Evolutionary conservation across 257 asterid genomes (phyloP), one percentile per base, ranked within the genome.

Genomic region (Mentha longifolia): DNA sequence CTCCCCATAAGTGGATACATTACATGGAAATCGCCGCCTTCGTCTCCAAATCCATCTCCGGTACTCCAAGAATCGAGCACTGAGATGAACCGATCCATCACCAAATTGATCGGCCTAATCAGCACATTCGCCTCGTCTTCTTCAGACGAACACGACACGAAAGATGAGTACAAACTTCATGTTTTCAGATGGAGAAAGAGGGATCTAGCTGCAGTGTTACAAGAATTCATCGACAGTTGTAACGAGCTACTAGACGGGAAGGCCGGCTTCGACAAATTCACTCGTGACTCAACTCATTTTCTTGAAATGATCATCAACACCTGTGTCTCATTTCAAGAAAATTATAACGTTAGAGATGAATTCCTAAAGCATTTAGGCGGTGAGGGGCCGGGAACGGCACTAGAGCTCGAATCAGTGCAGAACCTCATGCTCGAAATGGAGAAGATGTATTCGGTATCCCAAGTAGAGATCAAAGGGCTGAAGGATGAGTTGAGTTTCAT

Each of bases 1-100:
- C 84, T 19, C 59, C 91, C 92, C 6, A 67, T 90, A 37, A 77
- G 80, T 39, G 92, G 95, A 46, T 84, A 84, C 41, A 65, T 88
- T 19, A 74, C 88, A 5, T 89, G 98, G 98, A 87, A 81, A 80
- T 87, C 96, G 49, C 86, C 91, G 0, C 39, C 74, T 45, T 50
- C 85, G 43, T 82, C 94, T 76, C 94, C 90, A 33, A 49, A 35
- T 19, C 50, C 76, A 10, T 67, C 57, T 22, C 77, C 55, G n/a
- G 35, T n/a, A n/a, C n/a, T 71, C 78, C 77, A 78, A 76, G 81
- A 81, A 52, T 65, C 73, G 39, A 35, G 39, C 25, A 46, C 78
- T 1, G 79, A 77, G 37, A 25, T 77, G 64, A 78, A 73, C 16
- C 43, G 46, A 13, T 84, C 89, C 3, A 65, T 82, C 68, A 7